Evolutionary conservation across 345 rosid genomes (phyloP), one percentile per base, ranked within the genome.

Genomic region (Sonneratia caseolaris): DNA sequence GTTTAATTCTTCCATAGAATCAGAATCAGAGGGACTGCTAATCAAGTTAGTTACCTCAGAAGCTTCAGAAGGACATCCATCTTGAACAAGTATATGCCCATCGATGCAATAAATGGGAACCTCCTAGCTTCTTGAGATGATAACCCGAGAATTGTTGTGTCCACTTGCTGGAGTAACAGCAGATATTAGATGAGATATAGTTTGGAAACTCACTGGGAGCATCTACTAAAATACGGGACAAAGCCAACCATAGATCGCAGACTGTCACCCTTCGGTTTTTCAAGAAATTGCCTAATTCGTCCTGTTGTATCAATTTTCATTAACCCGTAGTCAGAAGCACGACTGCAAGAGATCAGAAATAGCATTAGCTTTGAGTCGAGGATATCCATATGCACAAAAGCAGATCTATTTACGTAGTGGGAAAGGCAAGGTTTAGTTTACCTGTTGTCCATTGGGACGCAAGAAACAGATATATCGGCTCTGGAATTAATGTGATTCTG

Each of bases 31-130:
- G 48, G 27, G 42, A 19, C 9, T 36, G 37, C 16, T 38, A 27
- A 27, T 27, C 32, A 19, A 32, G 62, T 49, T 37, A 61, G 45
- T 71, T 78, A 76, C 87, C 88, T 89, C 51, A 91, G 82, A 78
- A 93, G 88, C 67, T 86, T 86, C 24, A 86, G 68, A 70, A 93
- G 80, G 66, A 87, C 85, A 42, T 93, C 91, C 32, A 88, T 88
- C 81, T 82, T 91, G 81, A 93, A 91, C 78, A 87, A 66, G 77
- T 91, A 93, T 71, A 91, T 82, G 71, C 96, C 98, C 97, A 93
- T 93, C 55, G 97, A 93, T 68, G 98, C 97, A 75, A 91, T 86
- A 78, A 85, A 89, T 2, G 91, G 93, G 57, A 75, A 77, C 57
- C 79, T 84, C 51, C 7, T 73, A 57, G 91, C 89, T 65, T 93